Percentiles rank a stretch among this genome's conserved stretches.
Conservation (phyloP, 441 rosid species). For the Populus hybrid region DNA sequence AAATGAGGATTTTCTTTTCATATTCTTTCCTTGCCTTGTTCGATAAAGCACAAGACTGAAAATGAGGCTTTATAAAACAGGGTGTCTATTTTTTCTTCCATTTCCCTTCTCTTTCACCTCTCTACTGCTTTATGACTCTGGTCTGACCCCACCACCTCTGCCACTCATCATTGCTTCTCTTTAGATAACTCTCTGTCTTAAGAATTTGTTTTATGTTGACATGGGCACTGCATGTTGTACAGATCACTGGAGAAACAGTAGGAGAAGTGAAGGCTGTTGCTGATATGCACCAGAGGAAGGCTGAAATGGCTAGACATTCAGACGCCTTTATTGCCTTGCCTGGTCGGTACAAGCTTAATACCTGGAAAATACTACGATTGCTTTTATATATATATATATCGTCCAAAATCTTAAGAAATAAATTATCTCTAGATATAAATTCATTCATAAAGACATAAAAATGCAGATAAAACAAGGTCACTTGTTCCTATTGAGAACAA, state of each 20-base stretch:
- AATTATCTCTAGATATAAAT: no score
- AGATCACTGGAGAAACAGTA: no score
- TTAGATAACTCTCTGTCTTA: slow-evolving; percentile 1
- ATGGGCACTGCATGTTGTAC: slow-evolving; percentile 13
- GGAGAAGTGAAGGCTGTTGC: slow-evolving; percentile 44
- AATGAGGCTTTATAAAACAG: neutral
- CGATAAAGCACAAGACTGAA: no score
- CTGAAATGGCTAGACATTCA: slow-evolving; percentile 92
- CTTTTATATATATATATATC: neutral
- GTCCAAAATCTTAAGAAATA: neutral
- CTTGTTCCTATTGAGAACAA: neutral
- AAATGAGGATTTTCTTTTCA: neutral
- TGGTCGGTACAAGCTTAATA: slow-evolving; percentile 41
- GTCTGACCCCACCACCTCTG: slow-evolving; percentile 32
- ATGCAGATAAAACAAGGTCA: neutral
- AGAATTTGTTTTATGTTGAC: slow-evolving; percentile 6
- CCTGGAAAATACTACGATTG: neutral
- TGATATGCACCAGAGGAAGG: slow-evolving; percentile 96
- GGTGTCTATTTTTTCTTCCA: neutral
- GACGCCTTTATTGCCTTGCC: slow-evolving; percentile 96
- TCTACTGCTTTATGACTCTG: neutral
- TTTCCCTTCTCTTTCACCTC: neutral
- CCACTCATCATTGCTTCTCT: slow-evolving; percentile 28
- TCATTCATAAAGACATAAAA: neutral
- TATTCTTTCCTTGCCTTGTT: no score